Conservation (phyloP, 305 asterid genomes). For the Solanum chacoense region DNA sequence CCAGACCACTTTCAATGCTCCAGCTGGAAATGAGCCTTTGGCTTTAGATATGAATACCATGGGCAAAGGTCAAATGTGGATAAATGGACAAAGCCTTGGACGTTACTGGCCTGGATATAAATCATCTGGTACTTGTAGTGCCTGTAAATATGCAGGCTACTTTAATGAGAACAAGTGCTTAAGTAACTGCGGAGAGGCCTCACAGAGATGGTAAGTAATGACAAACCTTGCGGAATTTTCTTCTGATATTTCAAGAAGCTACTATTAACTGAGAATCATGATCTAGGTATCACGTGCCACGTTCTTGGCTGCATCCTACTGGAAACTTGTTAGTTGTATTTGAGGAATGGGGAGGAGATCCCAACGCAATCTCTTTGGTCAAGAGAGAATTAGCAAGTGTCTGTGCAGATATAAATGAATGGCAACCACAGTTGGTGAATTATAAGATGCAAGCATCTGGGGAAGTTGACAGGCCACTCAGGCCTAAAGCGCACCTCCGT, state of each 20-base stretch:
- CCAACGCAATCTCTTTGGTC: slow-evolving; percentile 48
- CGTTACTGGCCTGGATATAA: slow-evolving; percentile 62
- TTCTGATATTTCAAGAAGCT: not conserved
- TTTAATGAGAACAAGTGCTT: slow-evolving; percentile 80
- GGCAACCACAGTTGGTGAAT: slow-evolving; percentile 73
- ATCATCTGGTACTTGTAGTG: slow-evolving; percentile 61
- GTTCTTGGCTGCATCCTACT: slow-evolving; percentile 70
- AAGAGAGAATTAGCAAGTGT: slow-evolving; percentile 67
- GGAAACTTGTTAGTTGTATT: slow-evolving; percentile 77
- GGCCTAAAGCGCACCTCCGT: slow-evolving; percentile 77
- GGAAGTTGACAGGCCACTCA: slow-evolving; percentile 52
- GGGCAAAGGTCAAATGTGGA: slow-evolving; percentile 37
- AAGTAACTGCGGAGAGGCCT: slow-evolving; percentile 77
- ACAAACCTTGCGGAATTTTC: not conserved
- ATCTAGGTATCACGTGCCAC: slow-evolving; percentile 87
- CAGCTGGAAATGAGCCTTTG: slow-evolving; percentile 24
- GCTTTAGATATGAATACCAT: slow-evolving; percentile 28
- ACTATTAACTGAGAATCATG: not conserved
- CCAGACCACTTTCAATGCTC: slow-evolving; percentile 27
- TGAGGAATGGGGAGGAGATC: slow-evolving; percentile 98
- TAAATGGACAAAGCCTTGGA: slow-evolving; percentile 29
- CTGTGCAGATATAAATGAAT: slow-evolving; percentile 70
- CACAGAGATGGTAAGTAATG: slow-evolving; percentile 73
- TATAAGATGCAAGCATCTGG: slow-evolving; percentile 63
- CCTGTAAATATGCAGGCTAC: slow-evolving; percentile 77